A percentile compares a stretch with the other conserved stretches of the same genome.
Conservation (phyloP, 129 eudicot species). For the Flaveria robusta region DNA sequence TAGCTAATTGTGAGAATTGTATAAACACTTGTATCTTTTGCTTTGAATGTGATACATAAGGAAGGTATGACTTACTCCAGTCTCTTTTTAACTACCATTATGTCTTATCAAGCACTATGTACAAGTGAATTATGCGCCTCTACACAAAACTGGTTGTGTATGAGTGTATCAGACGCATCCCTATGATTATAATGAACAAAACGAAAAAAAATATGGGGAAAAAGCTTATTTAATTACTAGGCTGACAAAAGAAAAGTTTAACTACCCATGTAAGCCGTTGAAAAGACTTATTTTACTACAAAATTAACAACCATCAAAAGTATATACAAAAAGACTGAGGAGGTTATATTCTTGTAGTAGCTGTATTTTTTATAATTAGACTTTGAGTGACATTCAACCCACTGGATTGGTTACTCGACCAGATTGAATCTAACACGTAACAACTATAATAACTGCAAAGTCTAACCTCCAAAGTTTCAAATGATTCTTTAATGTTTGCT, state of each 20-base stretch:
- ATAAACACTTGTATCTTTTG: no score
- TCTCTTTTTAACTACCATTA: not conserved
- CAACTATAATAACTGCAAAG: slow-evolving; percentile 11
- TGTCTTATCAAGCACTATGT: no score
- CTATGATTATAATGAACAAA: not conserved
- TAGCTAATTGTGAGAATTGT: no score
- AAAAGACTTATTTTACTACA: not conserved
- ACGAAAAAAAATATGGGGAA: not conserved
- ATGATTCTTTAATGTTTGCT: slow-evolving; percentile 46
- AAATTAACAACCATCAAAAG: not conserved
- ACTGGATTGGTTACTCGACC: not conserved
- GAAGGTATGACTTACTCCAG: not conserved
- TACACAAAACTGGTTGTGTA: not conserved
- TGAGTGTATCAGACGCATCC: not conserved
- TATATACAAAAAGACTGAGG: not conserved
- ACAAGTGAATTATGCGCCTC: not conserved
- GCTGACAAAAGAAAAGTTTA: not conserved
- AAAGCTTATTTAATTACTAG: not conserved
- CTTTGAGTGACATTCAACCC: not conserved
- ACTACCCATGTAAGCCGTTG: not conserved
- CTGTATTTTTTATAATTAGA: not conserved
- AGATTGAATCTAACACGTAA: not conserved
- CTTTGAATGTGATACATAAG: no score
- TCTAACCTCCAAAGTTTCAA: slow-evolving; percentile 55
- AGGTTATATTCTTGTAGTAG: not conserved